These are phyloP conservation scores for Cutaneotrichosporon spelunceum DNA, from an alignment of 1,284 basidiomycete species.

Conservation along the genomic window DNA sequence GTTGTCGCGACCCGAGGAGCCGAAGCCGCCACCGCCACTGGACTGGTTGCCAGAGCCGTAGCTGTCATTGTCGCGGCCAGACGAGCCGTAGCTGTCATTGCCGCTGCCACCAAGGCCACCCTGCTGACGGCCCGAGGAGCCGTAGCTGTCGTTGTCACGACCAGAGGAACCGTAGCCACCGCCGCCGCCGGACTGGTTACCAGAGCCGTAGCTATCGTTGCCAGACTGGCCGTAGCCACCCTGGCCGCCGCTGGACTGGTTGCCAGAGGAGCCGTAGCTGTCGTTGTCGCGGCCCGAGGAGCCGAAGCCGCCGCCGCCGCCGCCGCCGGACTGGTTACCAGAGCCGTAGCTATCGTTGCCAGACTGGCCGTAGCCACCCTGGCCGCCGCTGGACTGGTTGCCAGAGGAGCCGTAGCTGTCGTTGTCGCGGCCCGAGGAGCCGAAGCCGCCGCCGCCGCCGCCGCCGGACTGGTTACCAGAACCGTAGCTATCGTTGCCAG, in stretches of 20 bases:
- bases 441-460: not conserved
- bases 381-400: not conserved
- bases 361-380: not conserved
- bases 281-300: not conserved
- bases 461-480: conserved; percentile 6
- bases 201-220: not conserved
- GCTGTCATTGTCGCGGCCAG: conserved; percentile 8
- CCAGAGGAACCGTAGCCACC: not conserved
- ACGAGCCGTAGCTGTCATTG: not conserved
- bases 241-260: no score
- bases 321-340: not conserved
- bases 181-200: conserved; percentile 3
- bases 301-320: not conserved
- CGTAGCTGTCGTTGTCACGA: conserved; percentile 9
- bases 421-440: conserved; percentile 7
- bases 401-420: conserved; percentile 8
- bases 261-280: not conserved
- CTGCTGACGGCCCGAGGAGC: conserved; percentile 1
- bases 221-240: no score
- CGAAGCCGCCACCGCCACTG: conserved; percentile 1
- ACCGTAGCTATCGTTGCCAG: not conserved
- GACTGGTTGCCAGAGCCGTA: not conserved
- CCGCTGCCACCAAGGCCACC: not conserved
- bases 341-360: conserved; percentile 8
- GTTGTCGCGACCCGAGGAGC: not conserved